Conservation (phyloP, 495 filamentous ascomycete species). For the Podospora pseudopauciseta region DNA sequence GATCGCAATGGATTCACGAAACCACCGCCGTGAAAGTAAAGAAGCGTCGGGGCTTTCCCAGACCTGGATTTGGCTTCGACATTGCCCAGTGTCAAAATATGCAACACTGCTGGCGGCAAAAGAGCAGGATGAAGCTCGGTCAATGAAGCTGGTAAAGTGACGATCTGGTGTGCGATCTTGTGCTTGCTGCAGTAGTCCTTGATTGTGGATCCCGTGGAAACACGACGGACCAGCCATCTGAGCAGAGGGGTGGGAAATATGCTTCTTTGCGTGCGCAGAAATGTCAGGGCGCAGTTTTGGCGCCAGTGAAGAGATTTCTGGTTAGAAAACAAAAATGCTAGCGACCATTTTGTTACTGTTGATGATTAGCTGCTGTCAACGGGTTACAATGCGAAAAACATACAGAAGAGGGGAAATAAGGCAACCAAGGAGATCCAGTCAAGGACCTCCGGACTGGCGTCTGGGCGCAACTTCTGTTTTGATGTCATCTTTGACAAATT, state of each 20-base stretch:
- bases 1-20: slow-evolving; percentile 22
- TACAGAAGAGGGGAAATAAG: no score
- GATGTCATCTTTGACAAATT: no score
- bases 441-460: no score
- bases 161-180: neutral
- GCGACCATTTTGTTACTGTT: no score
- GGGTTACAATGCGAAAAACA: no score
- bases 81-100: slow-evolving; percentile 12
- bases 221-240: slow-evolving; percentile 13
- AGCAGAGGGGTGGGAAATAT: slow-evolving; percentile 11
- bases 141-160: neutral
- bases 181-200: neutral
- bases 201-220: slow-evolving; percentile 12
- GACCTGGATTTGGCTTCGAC: neutral
- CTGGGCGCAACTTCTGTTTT: no score
- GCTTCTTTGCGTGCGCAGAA: slow-evolving; percentile 14
- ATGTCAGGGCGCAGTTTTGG: slow-evolving; percentile 19
- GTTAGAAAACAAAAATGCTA: no score
- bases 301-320: slow-evolving; percentile 19
- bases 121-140: neutral
- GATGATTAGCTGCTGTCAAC: no score
- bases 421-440: no score
- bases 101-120: neutral
- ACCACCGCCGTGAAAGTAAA: slow-evolving; percentile 27
- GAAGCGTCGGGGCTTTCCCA: neutral